Evolutionary conservation across 1,284 basidiomycete genomes (phyloP).

Genomic region (Tausonia pullulans): DNA sequence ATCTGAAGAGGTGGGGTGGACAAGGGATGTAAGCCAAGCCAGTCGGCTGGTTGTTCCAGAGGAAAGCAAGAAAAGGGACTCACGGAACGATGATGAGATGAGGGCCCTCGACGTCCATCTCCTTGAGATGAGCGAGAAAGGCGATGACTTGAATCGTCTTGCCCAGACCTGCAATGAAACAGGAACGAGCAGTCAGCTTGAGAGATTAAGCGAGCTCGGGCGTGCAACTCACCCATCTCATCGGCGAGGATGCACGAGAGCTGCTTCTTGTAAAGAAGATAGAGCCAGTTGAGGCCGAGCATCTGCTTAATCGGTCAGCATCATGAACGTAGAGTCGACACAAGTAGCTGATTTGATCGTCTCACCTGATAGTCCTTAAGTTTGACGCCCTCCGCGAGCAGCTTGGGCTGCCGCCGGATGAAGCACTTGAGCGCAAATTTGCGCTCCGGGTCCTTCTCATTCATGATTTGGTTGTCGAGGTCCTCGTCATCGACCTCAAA

Average conservation of each 20-base stretch:
- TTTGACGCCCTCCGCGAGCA: slow-evolving; percentile 56
- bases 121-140: slow-evolving; percentile 82
- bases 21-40: background rate
- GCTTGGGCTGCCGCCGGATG: slow-evolving; percentile 61
- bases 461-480: slow-evolving; percentile 16
- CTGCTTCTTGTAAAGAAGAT: slow-evolving; percentile 66
- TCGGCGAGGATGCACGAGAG: slow-evolving; percentile 94
- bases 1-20: slow-evolving; percentile 40
- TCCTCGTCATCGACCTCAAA: slow-evolving; percentile 37
- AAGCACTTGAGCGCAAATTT: slow-evolving; percentile 36
- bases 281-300: slow-evolving; percentile 94
- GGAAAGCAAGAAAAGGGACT: slow-evolving; percentile 30
- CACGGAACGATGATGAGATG: slow-evolving; percentile 92
- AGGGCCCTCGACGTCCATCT: slow-evolving; percentile 57
- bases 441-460: slow-evolving; percentile 23
- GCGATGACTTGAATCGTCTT: slow-evolving; percentile 98
- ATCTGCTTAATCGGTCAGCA: slow-evolving; percentile 44
- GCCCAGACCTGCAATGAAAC: slow-evolving; percentile 57
- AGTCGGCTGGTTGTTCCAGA: background rate
- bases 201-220: slow-evolving; percentile 13
- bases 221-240: slow-evolving; percentile 69
- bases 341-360: background rate
- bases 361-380: slow-evolving; percentile 69
- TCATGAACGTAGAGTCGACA: background rate
- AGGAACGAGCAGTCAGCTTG: background rate